Evolutionary conservation across 768 basidiomycete species (phyloP), one percentile per base, ranked within the genome.

Genomic region (Leccinum subgranulosum): DNA sequence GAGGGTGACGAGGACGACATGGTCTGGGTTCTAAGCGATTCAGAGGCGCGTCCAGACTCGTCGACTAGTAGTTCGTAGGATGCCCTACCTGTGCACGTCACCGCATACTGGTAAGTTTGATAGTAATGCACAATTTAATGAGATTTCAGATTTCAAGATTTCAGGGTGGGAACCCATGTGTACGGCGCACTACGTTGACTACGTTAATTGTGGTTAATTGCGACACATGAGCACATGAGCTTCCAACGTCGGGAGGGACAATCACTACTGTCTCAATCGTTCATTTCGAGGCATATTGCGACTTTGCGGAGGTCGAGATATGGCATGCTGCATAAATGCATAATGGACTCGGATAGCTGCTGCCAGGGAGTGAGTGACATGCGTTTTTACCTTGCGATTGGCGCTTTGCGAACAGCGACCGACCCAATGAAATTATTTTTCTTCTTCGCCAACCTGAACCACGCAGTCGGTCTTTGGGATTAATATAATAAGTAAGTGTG

Each of bases 1-100:
- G 41, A 69, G 34, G 64, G 62, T 28, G 69, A 68, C 8, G 73
- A 74, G 25, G 72, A 66, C 29, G 67, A 74, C 48, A 43, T 71
- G 25, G 69, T 72, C 12, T 76, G 75, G 74, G 65, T 75, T 25
- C 49, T 63, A 50, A 63, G 60, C 49, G 60, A 41, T 11, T 41
- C 39, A 19, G 39, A 59, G 36, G 31, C 48, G 27, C 54, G 23
- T 36, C 59, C 58, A 58, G 41, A 43, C 5, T 12, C 19, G 19
- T 21, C 41, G 41, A 43, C 11, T 43, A 41, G 39, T 19, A 61
- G 54, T 57, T 47, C 5, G 55, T 53, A 23, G 58, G 61, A 34
- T 58, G 64, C 63, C 49, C 56, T 62, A 52, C 52, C n/a, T 41
- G 54, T 31, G 52, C 54, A 31, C 59, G 56, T 60, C 56, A 54